Evolutionary conservation across 2,329 filamentous ascomycete genomes (phyloP), one percentile per base, ranked within the genome.

Genomic region (Pseudogymnoascus destructans): DNA sequence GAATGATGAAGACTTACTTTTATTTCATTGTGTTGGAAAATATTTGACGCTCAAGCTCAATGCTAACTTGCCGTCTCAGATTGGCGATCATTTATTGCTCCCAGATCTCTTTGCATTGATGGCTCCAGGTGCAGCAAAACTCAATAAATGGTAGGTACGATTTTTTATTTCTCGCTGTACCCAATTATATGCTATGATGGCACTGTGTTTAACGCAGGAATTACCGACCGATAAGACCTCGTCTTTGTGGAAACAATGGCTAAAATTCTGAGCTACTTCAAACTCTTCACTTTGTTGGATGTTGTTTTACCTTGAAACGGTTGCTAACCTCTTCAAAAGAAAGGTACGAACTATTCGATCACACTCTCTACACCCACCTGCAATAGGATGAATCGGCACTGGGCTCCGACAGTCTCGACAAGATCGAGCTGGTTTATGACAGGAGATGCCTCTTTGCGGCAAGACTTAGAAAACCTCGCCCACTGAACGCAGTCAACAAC

Each of bases 391-490:
- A 89, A 87, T 79, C 75, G 88, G 90, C 90, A 95, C 90, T 95
- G 90, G 90, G 90, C 90, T 92, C 90, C 86, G 89, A 95, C 73
- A 76, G 74, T 73, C 77, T 67, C 73, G 72, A 72, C 70, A 71
- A 73, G 69, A 71, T 73, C 70, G 58, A 62, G 42, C 66, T 67
- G 64, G 62, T 73, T 76, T 82, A 83, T 89, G 89, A 90, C 77
- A 72, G 87, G 90, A 83, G 81, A 86, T 82, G 89, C 89, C 88
- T 70, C 75, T 80, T 87, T 88, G 89, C 74, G 89, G 88, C 89
- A 95, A 89, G 90, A 52, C 90, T 89, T 95, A 95, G 89, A 95
- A 95, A 95, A 95, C 91, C 90, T 95, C 84, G 89, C 88, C 90
- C 87, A 92, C 90, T 95, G 90, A 95, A 75, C 69, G 62, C 65